These are phyloP conservation scores for Coniella lustricola DNA, from an alignment of 2,329 filamentous ascomycete genomes.

Conservation along the genomic window DNA sequence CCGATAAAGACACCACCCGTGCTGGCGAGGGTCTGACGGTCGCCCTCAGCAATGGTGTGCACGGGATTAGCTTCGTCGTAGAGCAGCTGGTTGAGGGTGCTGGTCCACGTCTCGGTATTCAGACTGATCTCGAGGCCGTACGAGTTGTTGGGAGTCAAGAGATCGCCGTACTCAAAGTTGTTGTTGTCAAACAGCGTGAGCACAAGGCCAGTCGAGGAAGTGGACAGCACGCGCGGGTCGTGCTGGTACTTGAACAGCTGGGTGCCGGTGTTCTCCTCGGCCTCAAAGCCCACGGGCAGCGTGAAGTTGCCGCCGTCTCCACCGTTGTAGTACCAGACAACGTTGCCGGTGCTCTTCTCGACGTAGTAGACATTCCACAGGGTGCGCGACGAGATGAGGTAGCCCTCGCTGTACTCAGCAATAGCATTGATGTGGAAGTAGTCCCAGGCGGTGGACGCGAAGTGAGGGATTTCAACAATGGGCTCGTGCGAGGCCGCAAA, in stretches of 20 bases:
- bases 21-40: constrained; percentile 9
- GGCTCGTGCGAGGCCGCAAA: constrained; percentile 6
- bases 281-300: background rate
- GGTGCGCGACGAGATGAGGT: constrained; percentile 44
- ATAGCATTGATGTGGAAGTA: constrained; percentile 51
- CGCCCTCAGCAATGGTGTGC: constrained; percentile 6
- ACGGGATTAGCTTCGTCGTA: constrained; percentile 4
- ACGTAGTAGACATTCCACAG: constrained; percentile 40
- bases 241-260: constrained; percentile 11
- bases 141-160: constrained; percentile 2
- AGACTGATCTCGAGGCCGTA: constrained; percentile 7
- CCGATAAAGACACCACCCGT: constrained; percentile 21
- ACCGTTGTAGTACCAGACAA: constrained; percentile 36
- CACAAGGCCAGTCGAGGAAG: constrained; percentile 2
- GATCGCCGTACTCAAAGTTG: constrained; percentile 8
- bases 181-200: constrained; percentile 11
- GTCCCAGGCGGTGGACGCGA: constrained; percentile 35
- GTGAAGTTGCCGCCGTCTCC: constrained; percentile 8
- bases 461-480: constrained; percentile 18
- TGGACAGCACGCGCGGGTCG: constrained; percentile 6
- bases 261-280: constrained; percentile 2
- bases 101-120: constrained; percentile 3
- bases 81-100: constrained; percentile 2
- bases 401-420: constrained; percentile 42
- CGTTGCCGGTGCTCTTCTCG: constrained; percentile 36